These are phyloP conservation scores for Leishmania guyanensis DNA, from an alignment of 208 protist species.

Conservation along the genomic window DNA sequence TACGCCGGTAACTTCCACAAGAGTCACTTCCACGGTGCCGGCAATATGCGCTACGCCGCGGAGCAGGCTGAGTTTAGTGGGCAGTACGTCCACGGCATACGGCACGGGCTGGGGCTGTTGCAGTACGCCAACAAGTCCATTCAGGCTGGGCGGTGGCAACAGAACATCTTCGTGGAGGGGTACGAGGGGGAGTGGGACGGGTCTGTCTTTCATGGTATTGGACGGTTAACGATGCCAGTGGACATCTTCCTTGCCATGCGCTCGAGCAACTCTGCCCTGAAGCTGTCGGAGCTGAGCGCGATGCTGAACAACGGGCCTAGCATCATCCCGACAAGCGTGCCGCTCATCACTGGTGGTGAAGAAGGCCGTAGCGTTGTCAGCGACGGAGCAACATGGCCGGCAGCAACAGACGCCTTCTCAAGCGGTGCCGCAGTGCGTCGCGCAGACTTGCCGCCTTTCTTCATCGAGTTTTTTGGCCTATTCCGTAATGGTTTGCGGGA, in stretches of 20 bases:
- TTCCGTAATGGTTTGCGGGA: constrained; percentile 71
- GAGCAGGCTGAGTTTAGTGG: constrained; percentile 80
- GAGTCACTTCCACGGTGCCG: constrained; percentile 64
- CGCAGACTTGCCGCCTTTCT: constrained; percentile 9
- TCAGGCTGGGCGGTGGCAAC: constrained; percentile 59
- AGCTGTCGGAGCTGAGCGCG: constrained; percentile 21
- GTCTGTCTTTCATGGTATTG: constrained; percentile 65
- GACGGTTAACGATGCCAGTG: constrained; percentile 47
- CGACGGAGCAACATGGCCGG: background rate
- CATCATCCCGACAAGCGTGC: background rate
- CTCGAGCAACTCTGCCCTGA: constrained; percentile 25
- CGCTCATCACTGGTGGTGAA: background rate
- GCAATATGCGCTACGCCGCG: constrained; percentile 75
- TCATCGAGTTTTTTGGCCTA: constrained; percentile 80
- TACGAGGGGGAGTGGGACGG: constrained; percentile 91
- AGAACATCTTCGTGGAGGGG: constrained; percentile 72
- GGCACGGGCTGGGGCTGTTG: constrained; percentile 71
- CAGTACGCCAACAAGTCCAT: constrained; percentile 62
- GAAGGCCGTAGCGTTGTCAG: background rate
- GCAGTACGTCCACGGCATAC: constrained; percentile 56
- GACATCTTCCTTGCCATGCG: constrained; percentile 44
- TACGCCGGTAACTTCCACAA: constrained; percentile 71
- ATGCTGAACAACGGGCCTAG: background rate
- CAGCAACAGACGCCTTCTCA: background rate
- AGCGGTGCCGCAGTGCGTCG: background rate